A percentile compares a stretch with the other conserved stretches of the same genome.
These are phyloP conservation scores for Globisporangium middletonii DNA, from an alignment of 352 stramenopile species.

Conservation along the genomic window DNA sequence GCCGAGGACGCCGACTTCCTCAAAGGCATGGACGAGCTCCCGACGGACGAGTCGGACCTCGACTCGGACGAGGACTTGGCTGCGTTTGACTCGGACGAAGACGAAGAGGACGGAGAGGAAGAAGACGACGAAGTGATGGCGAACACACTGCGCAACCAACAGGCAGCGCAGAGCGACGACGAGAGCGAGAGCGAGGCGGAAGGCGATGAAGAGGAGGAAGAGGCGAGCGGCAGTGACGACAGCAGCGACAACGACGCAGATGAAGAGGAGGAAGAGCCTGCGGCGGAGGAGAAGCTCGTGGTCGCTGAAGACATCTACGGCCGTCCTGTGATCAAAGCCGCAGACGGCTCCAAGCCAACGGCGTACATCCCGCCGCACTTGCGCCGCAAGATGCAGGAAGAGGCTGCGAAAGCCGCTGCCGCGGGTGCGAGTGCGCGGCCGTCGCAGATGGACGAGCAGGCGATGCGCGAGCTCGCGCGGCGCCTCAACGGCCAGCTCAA, in stretches of 20 bases:
- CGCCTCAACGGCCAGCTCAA: conserved; percentile 89
- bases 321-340: conserved; percentile 51
- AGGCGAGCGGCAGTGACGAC: conserved; percentile 3
- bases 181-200: conserved; percentile 11
- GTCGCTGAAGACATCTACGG: conserved; percentile 84
- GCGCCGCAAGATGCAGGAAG: conserved; percentile 55
- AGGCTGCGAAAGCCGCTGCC: conserved; percentile 26
- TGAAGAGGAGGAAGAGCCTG: conserved; percentile 20
- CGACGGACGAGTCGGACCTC: conserved; percentile 74
- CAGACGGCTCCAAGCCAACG: conserved; percentile 32
- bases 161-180: conserved; percentile 17
- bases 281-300: conserved; percentile 16
- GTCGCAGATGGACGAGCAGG: conserved; percentile 69
- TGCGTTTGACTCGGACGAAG: conserved; percentile 60
- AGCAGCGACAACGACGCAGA: conserved; percentile 17
- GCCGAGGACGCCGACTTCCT: conserved; percentile 81
- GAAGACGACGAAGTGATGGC: conserved; percentile 36
- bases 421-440: conserved; percentile 16
- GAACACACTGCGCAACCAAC: conserved; percentile 58
- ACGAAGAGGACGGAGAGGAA: conserved; percentile 27
- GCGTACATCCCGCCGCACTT: conserved; percentile 87
- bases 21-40: conserved; percentile 76
- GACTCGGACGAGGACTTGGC: conserved; percentile 62
- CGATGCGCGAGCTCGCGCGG: conserved; percentile 58
- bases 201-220: conserved; percentile 10